Evolutionary conservation across 164 flowering plant genomes (phyloP), one percentile per base, ranked within the genome.

Genomic region (Warburgia ugandensis): DNA sequence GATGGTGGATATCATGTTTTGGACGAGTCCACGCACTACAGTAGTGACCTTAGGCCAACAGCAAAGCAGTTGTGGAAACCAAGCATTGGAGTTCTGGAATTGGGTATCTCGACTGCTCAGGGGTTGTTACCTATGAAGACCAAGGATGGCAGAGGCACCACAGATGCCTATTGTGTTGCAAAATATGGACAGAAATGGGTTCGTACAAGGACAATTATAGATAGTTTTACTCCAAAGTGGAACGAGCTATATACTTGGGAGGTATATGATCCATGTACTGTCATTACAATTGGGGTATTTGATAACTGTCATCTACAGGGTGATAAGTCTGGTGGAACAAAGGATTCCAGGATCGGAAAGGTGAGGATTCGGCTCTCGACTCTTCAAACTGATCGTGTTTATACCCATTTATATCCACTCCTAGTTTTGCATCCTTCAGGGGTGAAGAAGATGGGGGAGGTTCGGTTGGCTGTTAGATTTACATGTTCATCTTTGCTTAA

Each of bases 401-500:
- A 80, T 62, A 77, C 85, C 0, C 77, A 79, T 41, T 66, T 68
- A 14, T 77, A 79, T 43, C 85, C 85, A 0, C 73, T 79, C 3
- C 39, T 77, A 29, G 76, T 62, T 1, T 45, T 77, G 31, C 86
- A 80, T 50, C 44, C 79, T 29, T 68, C 83, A 4, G 96, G 96
- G 16, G 81, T 84, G 54, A 87, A 84, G 73, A 87, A 87, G 58
- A 83, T 67, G 71, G 96, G 96, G 21, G 96, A 87, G 58, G 47
- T 84, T 26, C 96, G 84, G 20, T 55, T 88, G 62, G 94, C 96
- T 7, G 81, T 88, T 51, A 65, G 94, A 60, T 88, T 88, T 55
- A 75, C 89, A 0, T 76, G 92, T 62, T 79, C 80, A 3, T 77
- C 92, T 33, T 61, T 83, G 62, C 38, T 77, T 11, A 88, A 88